Evolutionary conservation across 805 yeast genomes (phyloP).

Genomic region (Myxozyma monticola): DNA sequence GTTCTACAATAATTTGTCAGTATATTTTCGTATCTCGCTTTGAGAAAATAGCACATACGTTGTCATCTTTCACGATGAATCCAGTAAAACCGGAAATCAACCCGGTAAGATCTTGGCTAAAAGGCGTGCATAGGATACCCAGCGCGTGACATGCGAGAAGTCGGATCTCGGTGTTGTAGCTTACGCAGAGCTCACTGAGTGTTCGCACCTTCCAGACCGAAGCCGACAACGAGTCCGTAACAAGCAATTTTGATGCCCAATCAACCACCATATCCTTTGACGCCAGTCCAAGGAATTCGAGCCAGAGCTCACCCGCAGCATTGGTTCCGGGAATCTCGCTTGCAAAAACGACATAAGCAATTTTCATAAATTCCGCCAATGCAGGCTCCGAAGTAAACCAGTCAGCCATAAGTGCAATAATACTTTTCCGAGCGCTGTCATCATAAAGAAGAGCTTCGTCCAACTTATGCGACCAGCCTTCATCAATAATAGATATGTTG

Average conservation of each 20-base stretch:
- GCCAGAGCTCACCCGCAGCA: conserved; percentile 32
- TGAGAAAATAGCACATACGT: not conserved
- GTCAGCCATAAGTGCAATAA: not conserved
- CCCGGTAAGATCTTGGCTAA: not conserved
- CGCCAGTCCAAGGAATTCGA: conserved; percentile 37
- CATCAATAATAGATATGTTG: conserved; percentile 65
- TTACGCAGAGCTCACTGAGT: no score
- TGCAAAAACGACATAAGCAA: conserved; percentile 10
- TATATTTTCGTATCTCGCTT: not conserved
- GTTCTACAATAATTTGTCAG: conserved; percentile 5
- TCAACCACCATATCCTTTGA: conserved; percentile 28
- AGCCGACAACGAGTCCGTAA: conserved; percentile 10
- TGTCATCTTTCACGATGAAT: not conserved
- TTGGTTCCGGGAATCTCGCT: conserved; percentile 15
- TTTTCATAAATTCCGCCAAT: conserved; percentile 1
- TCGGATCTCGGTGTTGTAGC: conserved; percentile 23
- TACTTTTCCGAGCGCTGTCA: conserved; percentile 45
- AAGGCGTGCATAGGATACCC: conserved; percentile 40
- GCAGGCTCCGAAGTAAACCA: conserved; percentile 1
- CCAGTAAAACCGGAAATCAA: not conserved
- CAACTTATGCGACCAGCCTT: conserved; percentile 69
- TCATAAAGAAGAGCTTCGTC: conserved; percentile 71
- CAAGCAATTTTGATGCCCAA: conserved; percentile 22
- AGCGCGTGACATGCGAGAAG: conserved; percentile 46
- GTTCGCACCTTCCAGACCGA: no score